These are phyloP conservation scores for Fusarium phyllophilum DNA, from an alignment of 2,329 filamentous ascomycete species.

Conservation along the genomic window DNA sequence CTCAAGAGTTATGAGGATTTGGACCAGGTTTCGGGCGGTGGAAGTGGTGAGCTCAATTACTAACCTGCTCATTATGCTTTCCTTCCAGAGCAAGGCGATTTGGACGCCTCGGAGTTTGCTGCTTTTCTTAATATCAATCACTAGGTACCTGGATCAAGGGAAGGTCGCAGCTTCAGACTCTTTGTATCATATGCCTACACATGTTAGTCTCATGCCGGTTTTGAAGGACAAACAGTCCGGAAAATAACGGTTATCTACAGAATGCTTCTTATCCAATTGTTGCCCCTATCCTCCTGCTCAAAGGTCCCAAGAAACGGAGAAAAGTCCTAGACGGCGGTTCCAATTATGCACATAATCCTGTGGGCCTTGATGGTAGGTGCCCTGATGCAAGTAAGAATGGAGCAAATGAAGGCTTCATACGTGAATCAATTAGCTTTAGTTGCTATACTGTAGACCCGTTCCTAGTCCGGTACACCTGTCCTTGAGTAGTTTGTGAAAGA, in stretches of 20 bases:
- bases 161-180: slow-evolving; percentile 14
- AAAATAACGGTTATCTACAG: slow-evolving; percentile 4
- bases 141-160: slow-evolving; percentile 18
- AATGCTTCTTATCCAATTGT: not conserved
- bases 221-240: slow-evolving; percentile 1
- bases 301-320: not conserved
- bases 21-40: slow-evolving; percentile 81
- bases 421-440: not conserved
- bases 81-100: not conserved
- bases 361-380: not conserved
- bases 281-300: not conserved
- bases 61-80: slow-evolving; percentile 54
- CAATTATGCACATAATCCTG: not conserved
- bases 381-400: not conserved
- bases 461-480: not conserved
- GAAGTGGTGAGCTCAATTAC: slow-evolving; percentile 90
- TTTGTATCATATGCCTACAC: slow-evolving; percentile 39
- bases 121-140: slow-evolving; percentile 24
- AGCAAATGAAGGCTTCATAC: not conserved
- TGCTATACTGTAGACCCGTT: not conserved
- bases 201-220: slow-evolving; percentile 8
- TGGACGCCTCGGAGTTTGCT: slow-evolving; percentile 29
- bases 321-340: not conserved
- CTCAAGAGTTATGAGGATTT: slow-evolving; percentile 98
- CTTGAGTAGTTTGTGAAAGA: not conserved